Conservation (phyloP, 352 stramenopile genomes). For the Pythium aquatile region DNA sequence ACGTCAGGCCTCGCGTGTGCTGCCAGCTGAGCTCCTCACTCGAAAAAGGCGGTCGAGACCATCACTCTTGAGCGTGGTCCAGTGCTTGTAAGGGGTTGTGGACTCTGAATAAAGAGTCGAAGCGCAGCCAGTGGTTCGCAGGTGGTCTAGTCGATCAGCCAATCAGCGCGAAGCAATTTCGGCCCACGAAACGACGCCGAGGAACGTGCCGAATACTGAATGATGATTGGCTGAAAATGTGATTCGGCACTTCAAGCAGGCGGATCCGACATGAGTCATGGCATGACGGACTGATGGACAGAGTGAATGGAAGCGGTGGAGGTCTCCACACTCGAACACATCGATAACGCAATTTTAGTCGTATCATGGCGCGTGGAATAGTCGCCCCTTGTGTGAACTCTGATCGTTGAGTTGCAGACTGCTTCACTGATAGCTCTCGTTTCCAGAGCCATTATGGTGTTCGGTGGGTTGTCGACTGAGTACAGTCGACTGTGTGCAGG, state of each 20-base stretch:
- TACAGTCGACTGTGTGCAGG: too few relatives aligned
- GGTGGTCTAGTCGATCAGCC: slow-evolving; percentile 1
- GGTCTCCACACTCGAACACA: too few relatives aligned
- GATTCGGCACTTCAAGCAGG: background rate
- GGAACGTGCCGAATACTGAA: slow-evolving; percentile 22
- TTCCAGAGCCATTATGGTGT: too few relatives aligned
- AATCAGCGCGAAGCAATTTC: slow-evolving; percentile 22
- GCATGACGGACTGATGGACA: too few relatives aligned
- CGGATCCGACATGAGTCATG: background rate
- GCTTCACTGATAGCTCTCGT: too few relatives aligned
- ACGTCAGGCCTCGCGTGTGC: background rate
- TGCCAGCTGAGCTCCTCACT: background rate
- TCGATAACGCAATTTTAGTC: too few relatives aligned
- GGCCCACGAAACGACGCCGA: slow-evolving; percentile 19
- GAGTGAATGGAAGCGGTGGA: too few relatives aligned
- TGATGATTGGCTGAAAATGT: background rate
- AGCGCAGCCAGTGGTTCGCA: slow-evolving; percentile 5
- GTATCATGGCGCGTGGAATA: too few relatives aligned
- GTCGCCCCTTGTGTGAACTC: too few relatives aligned
- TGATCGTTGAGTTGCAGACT: too few relatives aligned
- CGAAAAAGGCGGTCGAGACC: slow-evolving; percentile 5
- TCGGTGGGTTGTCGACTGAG: too few relatives aligned
- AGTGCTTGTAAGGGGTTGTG: background rate
- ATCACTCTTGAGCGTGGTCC: slow-evolving; percentile 9
- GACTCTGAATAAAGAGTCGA: slow-evolving; percentile 4